Base-by-base conservation (phyloP, 495 filamentous ascomycete species). In the Letharia lupina region DNA sequence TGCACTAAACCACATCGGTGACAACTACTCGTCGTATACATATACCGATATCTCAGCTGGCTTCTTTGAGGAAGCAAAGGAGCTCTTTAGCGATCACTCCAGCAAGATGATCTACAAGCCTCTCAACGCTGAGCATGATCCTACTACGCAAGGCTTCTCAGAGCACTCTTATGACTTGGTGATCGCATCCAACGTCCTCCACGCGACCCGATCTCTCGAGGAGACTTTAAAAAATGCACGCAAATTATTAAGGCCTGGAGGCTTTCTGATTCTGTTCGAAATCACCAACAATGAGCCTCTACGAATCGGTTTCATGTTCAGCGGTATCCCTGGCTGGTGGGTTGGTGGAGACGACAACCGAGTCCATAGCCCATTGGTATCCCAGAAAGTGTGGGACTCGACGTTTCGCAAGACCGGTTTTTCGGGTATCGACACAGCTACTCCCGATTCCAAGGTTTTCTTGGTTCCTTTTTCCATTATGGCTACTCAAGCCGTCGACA, bases 321-420 rank as follows among this genome's bases (percentile, higher is more conserved):
- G 75, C 23, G 69, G 70, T 4, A 69, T 84, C 1, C 74, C 78
- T 9, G 80, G 76, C 0, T 87, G 84, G 83, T 86, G 82, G 82
- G 10, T 52, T 52, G 48, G 48, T 13, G 64, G 68, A 28, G 69
- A 79, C 56, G 79, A 84, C n/a, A 78, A 75, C 1, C 70, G 81
- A 10, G 48, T 52, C 13, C 11, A 28, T 12, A 52, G 45, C 20
- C 45, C 45, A 10, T 48, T 48, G 20, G 45, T 48, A n/a, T 48
- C 45, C 37, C 65, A 0, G 65, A 42, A 37, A 54, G 70, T 10
- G 45, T 86, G 82, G 84, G 61, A 80, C 40, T 12, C n/a, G 0
- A n/a, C 79, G 1, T 71, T 86, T 15, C 68, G 67, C 10, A 69
- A 72, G 1, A 61, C 69, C 0, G 80, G 80, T 3, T 85, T 86